Evolutionary conservation across 192 early-diverging fungal species (phyloP), one percentile per base, ranked within the genome.

Genomic region (Chytriomyces sp.): DNA sequence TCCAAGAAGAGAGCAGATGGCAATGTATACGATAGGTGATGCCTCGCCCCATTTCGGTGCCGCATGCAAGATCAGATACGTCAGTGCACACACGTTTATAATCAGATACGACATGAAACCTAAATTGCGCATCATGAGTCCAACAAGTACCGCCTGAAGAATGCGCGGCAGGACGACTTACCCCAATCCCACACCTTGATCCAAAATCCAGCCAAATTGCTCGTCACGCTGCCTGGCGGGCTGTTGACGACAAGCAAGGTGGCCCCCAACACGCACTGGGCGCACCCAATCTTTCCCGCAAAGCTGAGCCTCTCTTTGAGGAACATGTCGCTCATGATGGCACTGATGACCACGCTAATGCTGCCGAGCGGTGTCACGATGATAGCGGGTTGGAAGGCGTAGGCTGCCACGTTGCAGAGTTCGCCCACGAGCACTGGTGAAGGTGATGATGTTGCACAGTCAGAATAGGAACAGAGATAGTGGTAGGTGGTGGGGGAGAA

Each of bases 371-470:
- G 96, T 34, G 96, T 98, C 22, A 98, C 94, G 39, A 98, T 88
- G 74, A 96, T 93, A 26, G 96, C 94, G 1, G 96, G 96, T 38
- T 93, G 91, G 86, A 98, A 98, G 39, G 93, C 93, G 75, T 98
- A 98, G 3, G 96, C 97, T 3, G 92, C 91, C 78, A 99, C 94
- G 82, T 99, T 99, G 77, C 90, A 93, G 66, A 97, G 82, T 84
- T 98, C 96, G 65, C 96, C 96, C 34, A 94, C 72, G 4, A 90
- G 90, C 93, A 98, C 91, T 75, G 39, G 4, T 5, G 36, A 4
- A 54, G 39, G 39, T 60, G 38, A 31, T 0, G n/a, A n/a, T n/a
- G n/a, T n/a, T n/a, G n/a, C n/a, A n/a, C n/a, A n/a, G n/a, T n/a
- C n/a, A n/a, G n/a, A n/a, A n/a, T n/a, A 39, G 31, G 56, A 69